Conservation (phyloP, 2,329 filamentous ascomycete genomes). For the Phialocephala sp. region DNA sequence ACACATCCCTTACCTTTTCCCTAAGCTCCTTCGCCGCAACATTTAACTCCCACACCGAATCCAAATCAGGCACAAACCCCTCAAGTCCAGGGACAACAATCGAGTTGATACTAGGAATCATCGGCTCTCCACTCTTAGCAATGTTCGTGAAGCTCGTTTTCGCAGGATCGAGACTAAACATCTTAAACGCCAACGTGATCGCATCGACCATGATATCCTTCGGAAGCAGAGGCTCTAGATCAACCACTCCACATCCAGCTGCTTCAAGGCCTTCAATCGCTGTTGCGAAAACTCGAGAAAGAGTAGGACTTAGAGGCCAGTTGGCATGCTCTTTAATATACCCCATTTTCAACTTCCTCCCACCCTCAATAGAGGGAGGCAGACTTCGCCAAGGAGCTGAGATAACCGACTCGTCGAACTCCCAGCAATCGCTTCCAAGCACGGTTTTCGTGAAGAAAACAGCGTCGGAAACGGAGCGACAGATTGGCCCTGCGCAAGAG, state of each 20-base stretch:
- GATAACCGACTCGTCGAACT: conserved; percentile 49
- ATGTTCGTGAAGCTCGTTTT: conserved; percentile 18
- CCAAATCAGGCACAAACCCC: conserved; percentile 27
- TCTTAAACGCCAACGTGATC: conserved; percentile 11
- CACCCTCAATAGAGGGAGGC: not conserved
- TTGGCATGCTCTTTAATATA: conserved; percentile 53
- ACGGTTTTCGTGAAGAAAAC: conserved; percentile 50
- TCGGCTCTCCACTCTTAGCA: conserved; percentile 47
- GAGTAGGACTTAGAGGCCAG: conserved; percentile 57
- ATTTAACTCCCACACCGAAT: conserved; percentile 24
- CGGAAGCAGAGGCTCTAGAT: conserved; percentile 32
- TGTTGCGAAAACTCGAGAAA: conserved; percentile 51
- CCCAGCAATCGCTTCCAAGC: conserved; percentile 49
- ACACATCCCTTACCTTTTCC: conserved; percentile 48
- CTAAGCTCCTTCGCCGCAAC: conserved; percentile 30
- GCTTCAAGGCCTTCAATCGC: conserved; percentile 47
- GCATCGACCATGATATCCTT: not conserved
- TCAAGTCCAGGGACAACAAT: conserved; percentile 23
- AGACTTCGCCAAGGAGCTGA: conserved; percentile 53
- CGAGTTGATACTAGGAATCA: conserved; percentile 48
- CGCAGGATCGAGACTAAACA: conserved; percentile 23
- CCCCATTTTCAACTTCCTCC: conserved; percentile 51
- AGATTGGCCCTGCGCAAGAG: conserved; percentile 51
- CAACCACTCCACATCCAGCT: conserved; percentile 53
- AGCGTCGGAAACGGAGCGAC: conserved; percentile 47